Conservation (phyloP, 352 stramenopile genomes). For the Phytophthora rubi region DNA sequence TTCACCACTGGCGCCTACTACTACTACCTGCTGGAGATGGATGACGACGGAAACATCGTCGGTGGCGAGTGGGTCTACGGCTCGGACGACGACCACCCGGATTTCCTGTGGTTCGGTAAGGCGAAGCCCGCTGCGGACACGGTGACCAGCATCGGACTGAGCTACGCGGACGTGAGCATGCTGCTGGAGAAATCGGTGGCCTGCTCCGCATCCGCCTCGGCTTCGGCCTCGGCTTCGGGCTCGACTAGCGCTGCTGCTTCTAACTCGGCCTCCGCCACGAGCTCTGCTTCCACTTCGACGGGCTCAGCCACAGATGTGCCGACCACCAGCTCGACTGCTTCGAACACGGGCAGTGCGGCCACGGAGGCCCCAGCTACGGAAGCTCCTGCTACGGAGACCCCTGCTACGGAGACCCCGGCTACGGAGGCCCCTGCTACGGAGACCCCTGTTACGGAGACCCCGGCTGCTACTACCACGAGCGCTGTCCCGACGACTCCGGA, state of each 20-base stretch:
- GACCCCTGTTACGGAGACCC: background rate
- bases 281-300: conserved; percentile 4
- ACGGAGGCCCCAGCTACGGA: background rate
- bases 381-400: background rate
- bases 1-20: conserved; percentile 41
- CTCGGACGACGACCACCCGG: conserved; percentile 41
- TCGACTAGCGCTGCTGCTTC: conserved; percentile 1
- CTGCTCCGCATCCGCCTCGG: conserved; percentile 9
- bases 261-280: background rate
- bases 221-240: background rate
- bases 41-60: conserved; percentile 41
- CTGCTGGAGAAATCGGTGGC: conserved; percentile 32
- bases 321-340: conserved; percentile 11
- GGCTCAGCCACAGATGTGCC: conserved; percentile 10
- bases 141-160: conserved; percentile 30
- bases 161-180: conserved; percentile 38
- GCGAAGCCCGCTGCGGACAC: conserved; percentile 30
- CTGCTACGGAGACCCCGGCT: background rate
- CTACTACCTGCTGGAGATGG: conserved; percentile 54
- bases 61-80: conserved; percentile 53
- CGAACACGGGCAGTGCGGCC: conserved; percentile 7
- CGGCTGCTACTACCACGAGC: background rate
- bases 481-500: conserved; percentile 1
- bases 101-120: conserved; percentile 51
- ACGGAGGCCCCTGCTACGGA: background rate